Conservation (phyloP, 257 asterid species). For the Capsicum pubescens region DNA sequence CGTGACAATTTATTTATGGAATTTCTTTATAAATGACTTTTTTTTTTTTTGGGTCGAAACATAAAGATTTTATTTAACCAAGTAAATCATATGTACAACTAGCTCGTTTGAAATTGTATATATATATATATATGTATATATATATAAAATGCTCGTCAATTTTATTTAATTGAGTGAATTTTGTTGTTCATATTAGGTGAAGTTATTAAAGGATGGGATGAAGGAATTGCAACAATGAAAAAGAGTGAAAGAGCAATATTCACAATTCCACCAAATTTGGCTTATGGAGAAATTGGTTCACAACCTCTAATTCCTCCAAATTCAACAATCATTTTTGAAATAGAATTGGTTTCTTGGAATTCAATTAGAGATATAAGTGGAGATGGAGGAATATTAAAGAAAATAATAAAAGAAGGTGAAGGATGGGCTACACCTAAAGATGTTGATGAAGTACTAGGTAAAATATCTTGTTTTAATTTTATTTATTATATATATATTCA, state of each 20-base stretch:
- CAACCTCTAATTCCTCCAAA: constrained; percentile 63
- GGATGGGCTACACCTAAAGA: constrained; percentile 76
- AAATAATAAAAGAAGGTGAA: constrained; percentile 58
- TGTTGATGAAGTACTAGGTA: constrained; percentile 67
- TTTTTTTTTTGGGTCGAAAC: no score
- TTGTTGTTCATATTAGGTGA: constrained; percentile 45
- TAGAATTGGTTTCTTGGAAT: constrained; percentile 60
- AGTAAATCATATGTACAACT: no score
- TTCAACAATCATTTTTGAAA: constrained; percentile 59
- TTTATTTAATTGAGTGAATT: no score
- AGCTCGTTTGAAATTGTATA: no score
- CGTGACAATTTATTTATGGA: no score
- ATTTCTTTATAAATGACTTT: not conserved
- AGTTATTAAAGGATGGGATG: constrained; percentile 72
- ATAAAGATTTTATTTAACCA: no score
- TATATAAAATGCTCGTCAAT: no score
- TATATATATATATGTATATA: no score
- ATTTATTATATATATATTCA: not conserved
- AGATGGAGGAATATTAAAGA: constrained; percentile 70
- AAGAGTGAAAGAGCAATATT: constrained; percentile 63
- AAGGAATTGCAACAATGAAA: constrained; percentile 69
- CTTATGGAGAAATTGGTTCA: constrained; percentile 61
- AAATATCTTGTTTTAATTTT: no score
- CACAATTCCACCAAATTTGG: constrained; percentile 61
- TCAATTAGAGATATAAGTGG: constrained; percentile 60